Evolutionary conservation across 225 moss, liverwort and hornwort genomes (phyloP), one percentile per base, ranked within the genome.

Genomic region (Climacium dendroides): DNA sequence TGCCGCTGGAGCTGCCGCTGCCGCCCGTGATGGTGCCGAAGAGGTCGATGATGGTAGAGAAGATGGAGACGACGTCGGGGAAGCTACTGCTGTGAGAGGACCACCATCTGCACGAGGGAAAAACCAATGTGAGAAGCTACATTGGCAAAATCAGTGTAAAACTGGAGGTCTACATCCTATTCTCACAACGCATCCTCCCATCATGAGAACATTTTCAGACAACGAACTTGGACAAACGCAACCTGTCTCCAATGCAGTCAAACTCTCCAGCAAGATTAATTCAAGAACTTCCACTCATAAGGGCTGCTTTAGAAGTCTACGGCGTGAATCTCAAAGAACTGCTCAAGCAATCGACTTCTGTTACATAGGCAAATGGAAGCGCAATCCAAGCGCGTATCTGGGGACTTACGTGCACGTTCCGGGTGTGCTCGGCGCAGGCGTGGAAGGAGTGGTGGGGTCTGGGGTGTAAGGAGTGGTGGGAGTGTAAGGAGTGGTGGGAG

Each of bases 391-490:
- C 8, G 7, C 1, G 12, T 1, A 0, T 3, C 6, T 6, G 2
- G 13, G 5, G 9, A 24, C 92, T 85, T 90, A 93, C 93, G n/a
- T 13, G 91, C 93, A 93, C 4, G 88, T 54, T 10, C 93, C 93
- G 2, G 81, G 54, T 13, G 81, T 8, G 18, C 22, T 41, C 1
- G 92, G 55, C 1, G 92, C 4, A 6, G 92, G 83, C 1, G 78
- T 41, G 1, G 60, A 1, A 4, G 91, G 48, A 3, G 48, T 48
- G 13, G 48, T n/a, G n/a, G n/a, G 91, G 25, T 87, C 87, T 19
- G 89, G 89, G 43, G 87, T 87, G 64, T 90, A 88, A 0, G 74
- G 43, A 3, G 37, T 1, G 2, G 67, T 67, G 20, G 30, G 32
- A 2, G 62, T 32, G 30, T 62, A 62, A 4, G 64, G 66, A 10